These are phyloP conservation scores for Penicillium fimorum DNA, from an alignment of 495 filamentous ascomycete genomes.

Conservation along the genomic window DNA sequence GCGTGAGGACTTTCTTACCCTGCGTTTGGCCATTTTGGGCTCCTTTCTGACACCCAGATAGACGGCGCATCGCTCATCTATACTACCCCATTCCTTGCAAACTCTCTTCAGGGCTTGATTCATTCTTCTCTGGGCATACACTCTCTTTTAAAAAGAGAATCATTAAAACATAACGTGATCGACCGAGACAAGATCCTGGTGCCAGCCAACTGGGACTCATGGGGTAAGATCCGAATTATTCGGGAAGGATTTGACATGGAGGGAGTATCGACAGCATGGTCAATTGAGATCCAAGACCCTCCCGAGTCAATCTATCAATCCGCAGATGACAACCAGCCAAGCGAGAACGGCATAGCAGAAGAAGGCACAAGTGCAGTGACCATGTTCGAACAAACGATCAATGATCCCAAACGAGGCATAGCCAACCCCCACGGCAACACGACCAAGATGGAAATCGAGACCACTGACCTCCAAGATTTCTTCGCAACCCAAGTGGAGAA, in stretches of 20 bases:
- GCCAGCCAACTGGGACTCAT: slow-evolving; percentile 96
- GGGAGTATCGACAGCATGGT: slow-evolving; percentile 78
- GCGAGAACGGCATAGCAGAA: slow-evolving; percentile 30
- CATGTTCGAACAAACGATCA: slow-evolving; percentile 77
- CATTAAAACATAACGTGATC: slow-evolving; percentile 90
- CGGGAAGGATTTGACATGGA: slow-evolving; percentile 95
- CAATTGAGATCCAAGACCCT: slow-evolving; percentile 68
- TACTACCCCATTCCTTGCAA: slow-evolving; percentile 75
- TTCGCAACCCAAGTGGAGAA: slow-evolving; percentile 68
- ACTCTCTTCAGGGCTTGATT: slow-evolving; percentile 75
- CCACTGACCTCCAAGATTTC: slow-evolving; percentile 77
- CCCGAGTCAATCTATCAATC: slow-evolving; percentile 35
- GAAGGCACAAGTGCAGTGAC: slow-evolving; percentile 58
- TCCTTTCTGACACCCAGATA: slow-evolving; percentile 38
- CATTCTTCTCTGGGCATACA: slow-evolving; percentile 88
- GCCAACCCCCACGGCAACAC: slow-evolving; percentile 47
- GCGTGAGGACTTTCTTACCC: slow-evolving; percentile 52
- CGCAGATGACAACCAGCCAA: slow-evolving; percentile 17
- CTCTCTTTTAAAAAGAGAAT: slow-evolving; percentile 78
- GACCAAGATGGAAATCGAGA: slow-evolving; percentile 62
- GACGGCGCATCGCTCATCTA: slow-evolving; percentile 91
- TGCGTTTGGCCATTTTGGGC: background rate
- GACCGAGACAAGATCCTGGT: slow-evolving; percentile 93
- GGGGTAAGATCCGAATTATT: slow-evolving; percentile 93
- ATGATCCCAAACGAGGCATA: slow-evolving; percentile 63